Percentiles rank a stretch among this genome's conserved stretches.
Evolutionary conservation across 768 basidiomycete genomes (phyloP).

Genomic region (Auricularia cornea): DNA sequence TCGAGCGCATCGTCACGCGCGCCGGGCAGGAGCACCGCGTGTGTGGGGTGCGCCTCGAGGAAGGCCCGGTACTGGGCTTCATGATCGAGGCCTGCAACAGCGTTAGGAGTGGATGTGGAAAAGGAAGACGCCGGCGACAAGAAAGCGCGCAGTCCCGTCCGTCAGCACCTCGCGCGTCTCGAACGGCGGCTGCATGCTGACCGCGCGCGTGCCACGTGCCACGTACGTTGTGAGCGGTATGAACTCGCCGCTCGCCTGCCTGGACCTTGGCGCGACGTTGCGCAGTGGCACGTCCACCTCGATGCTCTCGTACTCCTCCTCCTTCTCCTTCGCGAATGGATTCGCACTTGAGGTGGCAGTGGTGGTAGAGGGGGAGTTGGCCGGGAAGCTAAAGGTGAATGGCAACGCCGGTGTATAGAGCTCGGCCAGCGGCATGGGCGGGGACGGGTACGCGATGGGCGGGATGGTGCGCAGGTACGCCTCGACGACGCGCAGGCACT

Average conservation of each 20-base stretch:
- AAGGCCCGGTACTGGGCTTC: slow-evolving; percentile 80
- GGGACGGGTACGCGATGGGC: background rate
- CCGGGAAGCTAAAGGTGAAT: background rate
- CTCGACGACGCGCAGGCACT: slow-evolving; percentile 41
- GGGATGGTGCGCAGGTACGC: slow-evolving; percentile 29
- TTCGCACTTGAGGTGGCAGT: background rate
- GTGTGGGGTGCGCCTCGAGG: slow-evolving; percentile 71
- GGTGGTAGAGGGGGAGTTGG: background rate
- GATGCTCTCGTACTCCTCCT: background rate
- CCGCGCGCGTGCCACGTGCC: slow-evolving; percentile 7
- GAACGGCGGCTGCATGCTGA: background rate
- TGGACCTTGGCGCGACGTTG: background rate
- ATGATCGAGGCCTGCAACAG: slow-evolving; percentile 50
- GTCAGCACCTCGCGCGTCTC: background rate
- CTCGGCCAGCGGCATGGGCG: background rate
- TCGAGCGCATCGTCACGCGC: slow-evolving; percentile 66
- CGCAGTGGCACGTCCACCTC: background rate
- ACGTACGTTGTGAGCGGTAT: slow-evolving; percentile 4
- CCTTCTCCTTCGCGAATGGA: background rate
- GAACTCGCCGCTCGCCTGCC: background rate
- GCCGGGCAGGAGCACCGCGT: slow-evolving; percentile 45
- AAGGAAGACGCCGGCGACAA: background rate
- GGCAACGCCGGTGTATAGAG: background rate
- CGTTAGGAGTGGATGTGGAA: background rate
- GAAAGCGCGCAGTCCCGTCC: slow-evolving; percentile 35